Evolutionary conservation across 225 moss, liverwort and hornwort genomes (phyloP).

Genomic region (Marchantia polymorpha): DNA sequence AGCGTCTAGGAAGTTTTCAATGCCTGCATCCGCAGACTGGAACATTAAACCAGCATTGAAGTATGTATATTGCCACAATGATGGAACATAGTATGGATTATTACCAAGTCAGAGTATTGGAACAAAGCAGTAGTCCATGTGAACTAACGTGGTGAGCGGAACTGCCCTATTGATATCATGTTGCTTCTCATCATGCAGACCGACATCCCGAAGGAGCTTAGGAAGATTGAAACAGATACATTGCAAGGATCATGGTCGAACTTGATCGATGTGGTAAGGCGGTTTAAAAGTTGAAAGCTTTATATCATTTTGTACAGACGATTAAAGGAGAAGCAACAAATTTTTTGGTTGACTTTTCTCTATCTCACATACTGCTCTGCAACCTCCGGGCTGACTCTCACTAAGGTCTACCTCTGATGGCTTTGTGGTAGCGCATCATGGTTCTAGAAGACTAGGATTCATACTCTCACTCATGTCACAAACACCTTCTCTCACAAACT

Average conservation of each 20-base stretch:
- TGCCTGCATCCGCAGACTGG: conserved; percentile 60
- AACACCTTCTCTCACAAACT: too few relatives aligned
- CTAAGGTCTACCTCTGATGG: too few relatives aligned
- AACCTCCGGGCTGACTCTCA: too few relatives aligned
- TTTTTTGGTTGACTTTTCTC: too few relatives aligned
- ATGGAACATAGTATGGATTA: too few relatives aligned
- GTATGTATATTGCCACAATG: conserved; percentile 53
- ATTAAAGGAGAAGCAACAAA: background rate
- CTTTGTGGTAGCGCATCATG: too few relatives aligned
- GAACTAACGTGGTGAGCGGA: background rate
- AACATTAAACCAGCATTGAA: conserved; percentile 63
- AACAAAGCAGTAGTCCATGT: too few relatives aligned
- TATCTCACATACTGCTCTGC: background rate
- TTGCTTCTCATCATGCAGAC: conserved; percentile 26
- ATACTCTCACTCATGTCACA: too few relatives aligned
- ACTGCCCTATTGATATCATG: background rate
- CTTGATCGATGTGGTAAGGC: conserved; percentile 33
- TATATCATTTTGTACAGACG: background rate
- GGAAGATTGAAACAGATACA: conserved; percentile 17
- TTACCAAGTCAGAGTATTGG: too few relatives aligned
- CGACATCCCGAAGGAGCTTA: conserved; percentile 39
- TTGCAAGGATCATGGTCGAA: conserved; percentile 39
- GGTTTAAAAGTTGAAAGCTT: background rate
- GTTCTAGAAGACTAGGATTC: too few relatives aligned
- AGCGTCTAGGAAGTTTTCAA: conserved; percentile 55